These are phyloP conservation scores for Sporothrix luriei DNA, from an alignment of 2,329 filamentous ascomycete genomes.

Conservation along the genomic window DNA sequence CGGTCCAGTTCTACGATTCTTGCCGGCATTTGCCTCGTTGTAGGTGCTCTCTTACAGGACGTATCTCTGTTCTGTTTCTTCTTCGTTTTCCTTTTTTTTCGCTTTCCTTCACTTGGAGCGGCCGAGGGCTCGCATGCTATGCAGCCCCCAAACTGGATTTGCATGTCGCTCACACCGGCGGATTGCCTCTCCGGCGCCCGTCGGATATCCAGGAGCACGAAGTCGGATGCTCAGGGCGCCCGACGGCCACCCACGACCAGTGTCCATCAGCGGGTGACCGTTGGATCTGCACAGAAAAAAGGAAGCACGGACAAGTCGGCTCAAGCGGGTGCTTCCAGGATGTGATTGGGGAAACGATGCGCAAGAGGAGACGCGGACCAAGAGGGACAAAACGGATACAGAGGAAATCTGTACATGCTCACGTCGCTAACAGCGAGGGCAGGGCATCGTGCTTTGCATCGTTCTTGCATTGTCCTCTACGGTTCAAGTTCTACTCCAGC, in stretches of 20 bases:
- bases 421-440: not conserved
- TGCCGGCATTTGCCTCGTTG: not conserved
- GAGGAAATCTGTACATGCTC: no score
- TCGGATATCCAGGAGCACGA: no score
- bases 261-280: not conserved
- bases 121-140: not conserved
- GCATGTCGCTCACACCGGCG: not conserved
- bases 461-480: not conserved
- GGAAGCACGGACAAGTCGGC: not conserved
- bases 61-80: no score
- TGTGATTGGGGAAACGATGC: not conserved
- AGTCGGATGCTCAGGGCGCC: not conserved
- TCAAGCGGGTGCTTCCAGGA: not conserved
- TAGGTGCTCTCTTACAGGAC: not conserved
- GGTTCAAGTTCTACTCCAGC: not conserved
- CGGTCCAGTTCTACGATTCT: not conserved
- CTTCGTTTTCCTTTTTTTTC: not conserved
- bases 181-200: no score
- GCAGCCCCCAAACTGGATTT: conserved; percentile 3
- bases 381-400: not conserved
- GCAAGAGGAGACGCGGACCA: not conserved
- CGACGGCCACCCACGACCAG: not conserved
- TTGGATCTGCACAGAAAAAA: conserved; percentile 13
- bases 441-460: not conserved
- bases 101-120: not conserved